Percentiles rank a stretch among this genome's conserved stretches.
These are phyloP conservation scores for Pseudogymnoascus sp. DNA, from an alignment of 2,329 filamentous ascomycete genomes.

Conservation along the genomic window DNA sequence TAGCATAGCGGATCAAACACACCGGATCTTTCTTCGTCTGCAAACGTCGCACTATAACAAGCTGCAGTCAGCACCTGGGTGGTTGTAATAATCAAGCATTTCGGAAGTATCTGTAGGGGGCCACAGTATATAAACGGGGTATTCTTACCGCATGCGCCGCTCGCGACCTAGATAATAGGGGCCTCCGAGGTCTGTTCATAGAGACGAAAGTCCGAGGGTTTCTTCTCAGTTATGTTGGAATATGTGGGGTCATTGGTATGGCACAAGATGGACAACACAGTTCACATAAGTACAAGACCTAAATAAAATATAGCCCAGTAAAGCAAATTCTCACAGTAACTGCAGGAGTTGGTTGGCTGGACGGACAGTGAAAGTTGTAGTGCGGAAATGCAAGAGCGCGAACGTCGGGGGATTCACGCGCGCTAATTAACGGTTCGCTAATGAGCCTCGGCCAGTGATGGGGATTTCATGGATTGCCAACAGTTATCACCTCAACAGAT, in stretches of 20 bases:
- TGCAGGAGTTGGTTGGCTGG: background rate
- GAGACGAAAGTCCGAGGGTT: background rate
- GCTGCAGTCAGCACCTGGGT: background rate
- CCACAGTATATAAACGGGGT: background rate
- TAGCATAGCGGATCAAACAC: background rate
- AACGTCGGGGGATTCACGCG: background rate
- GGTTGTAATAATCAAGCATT: background rate
- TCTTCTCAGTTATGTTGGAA: background rate
- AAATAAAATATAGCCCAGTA: background rate
- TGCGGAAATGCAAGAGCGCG: background rate
- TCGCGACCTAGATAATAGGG: background rate
- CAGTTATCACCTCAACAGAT: background rate
- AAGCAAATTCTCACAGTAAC: background rate
- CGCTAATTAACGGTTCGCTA: background rate
- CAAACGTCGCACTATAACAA: slow-evolving; percentile 37
- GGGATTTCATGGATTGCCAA: background rate
- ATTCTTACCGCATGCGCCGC: slow-evolving; percentile 4
- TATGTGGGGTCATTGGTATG: background rate
- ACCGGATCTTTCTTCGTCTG: slow-evolving; percentile 40
- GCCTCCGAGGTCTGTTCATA: background rate
- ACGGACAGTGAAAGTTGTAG: background rate
- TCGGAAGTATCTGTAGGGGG: background rate
- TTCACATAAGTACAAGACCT: background rate
- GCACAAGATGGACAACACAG: background rate
- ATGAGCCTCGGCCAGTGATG: background rate